A percentile compares a stretch with the other conserved stretches of the same genome.
phyloP scores from a whole-genome alignment of 202 grass and related monocot genomes.

The Carex sylvatica region DNA sequence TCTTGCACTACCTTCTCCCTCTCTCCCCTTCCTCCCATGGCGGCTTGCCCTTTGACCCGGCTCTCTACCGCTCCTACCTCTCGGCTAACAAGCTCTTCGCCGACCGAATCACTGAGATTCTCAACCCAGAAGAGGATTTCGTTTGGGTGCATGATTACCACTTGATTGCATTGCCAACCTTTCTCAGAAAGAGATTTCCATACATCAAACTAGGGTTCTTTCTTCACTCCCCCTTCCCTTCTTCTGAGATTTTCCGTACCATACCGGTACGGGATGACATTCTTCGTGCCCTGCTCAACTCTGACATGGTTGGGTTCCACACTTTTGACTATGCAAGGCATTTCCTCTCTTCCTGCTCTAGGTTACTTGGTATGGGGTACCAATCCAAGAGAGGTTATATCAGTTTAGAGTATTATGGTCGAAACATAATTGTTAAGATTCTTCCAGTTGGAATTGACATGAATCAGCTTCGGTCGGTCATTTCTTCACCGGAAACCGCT shows the following conservation, averaged over 20 bases:
- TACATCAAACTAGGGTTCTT: slow-evolving; percentile 47
- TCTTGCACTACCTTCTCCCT: slow-evolving; percentile 55
- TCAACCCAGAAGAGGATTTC: slow-evolving; percentile 40
- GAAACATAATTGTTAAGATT: slow-evolving; percentile 48
- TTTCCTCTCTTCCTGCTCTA: slow-evolving; percentile 52
- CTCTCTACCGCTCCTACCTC: slow-evolving; percentile 40
- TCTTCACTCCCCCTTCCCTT: slow-evolving; percentile 57
- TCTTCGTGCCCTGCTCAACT: slow-evolving; percentile 52
- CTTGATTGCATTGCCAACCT: slow-evolving; percentile 46
- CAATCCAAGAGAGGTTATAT: slow-evolving; percentile 45
- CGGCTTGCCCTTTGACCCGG: slow-evolving; percentile 32
- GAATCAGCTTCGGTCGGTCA: slow-evolving; percentile 35
- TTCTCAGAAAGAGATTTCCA: slow-evolving; percentile 42
- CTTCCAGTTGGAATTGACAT: slow-evolving; percentile 57
- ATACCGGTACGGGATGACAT: slow-evolving; percentile 54
- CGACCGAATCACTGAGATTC: slow-evolving; percentile 42
- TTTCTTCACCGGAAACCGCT: slow-evolving; percentile 33
- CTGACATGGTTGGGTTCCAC: slow-evolving; percentile 59
- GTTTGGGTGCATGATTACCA: slow-evolving; percentile 62
- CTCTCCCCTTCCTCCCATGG: slow-evolving; percentile 28
- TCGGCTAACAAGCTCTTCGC: slow-evolving; percentile 48
- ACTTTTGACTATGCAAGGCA: slow-evolving; percentile 60
- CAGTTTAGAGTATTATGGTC: slow-evolving; percentile 39
- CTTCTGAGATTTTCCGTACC: slow-evolving; percentile 46
- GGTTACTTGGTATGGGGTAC: slow-evolving; percentile 42